Conservation (phyloP, 2,329 filamentous ascomycete species). For the Trichoderma simmonsii region DNA sequence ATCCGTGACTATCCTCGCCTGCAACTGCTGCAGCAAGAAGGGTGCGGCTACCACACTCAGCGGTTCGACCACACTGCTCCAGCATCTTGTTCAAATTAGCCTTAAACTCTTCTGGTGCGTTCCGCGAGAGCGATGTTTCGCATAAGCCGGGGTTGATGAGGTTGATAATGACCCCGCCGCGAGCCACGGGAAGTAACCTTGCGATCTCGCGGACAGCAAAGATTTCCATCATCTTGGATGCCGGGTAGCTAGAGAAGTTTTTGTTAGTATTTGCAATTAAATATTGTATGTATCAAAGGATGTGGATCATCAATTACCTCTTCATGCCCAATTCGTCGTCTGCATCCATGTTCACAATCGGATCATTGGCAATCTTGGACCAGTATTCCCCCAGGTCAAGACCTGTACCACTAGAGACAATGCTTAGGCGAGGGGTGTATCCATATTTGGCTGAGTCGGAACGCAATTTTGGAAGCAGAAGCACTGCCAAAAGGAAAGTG, state of each 20-base stretch:
- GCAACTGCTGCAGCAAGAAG: slow-evolving; percentile 27
- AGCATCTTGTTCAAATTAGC: background rate
- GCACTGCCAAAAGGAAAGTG: slow-evolving; percentile 44
- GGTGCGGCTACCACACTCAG: slow-evolving; percentile 30
- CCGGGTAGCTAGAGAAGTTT: slow-evolving; percentile 22
- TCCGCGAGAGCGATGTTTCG: slow-evolving; percentile 22
- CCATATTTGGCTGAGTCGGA: slow-evolving; percentile 22
- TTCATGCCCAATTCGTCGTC: background rate
- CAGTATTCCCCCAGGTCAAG: slow-evolving; percentile 24
- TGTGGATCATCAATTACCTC: background rate
- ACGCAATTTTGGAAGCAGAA: slow-evolving; percentile 41
- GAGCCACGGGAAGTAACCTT: slow-evolving; percentile 24
- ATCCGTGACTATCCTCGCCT: slow-evolving; percentile 29
- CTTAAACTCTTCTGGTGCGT: background rate
- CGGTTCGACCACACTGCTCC: slow-evolving; percentile 22
- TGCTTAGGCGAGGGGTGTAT: slow-evolving; percentile 34
- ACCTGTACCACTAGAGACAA: slow-evolving; percentile 36
- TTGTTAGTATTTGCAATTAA: background rate
- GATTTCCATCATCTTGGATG: slow-evolving; percentile 30
- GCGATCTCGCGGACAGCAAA: slow-evolving; percentile 30
- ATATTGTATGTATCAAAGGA: background rate
- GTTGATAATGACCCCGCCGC: slow-evolving; percentile 31
- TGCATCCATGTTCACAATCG: background rate
- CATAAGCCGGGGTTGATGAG: slow-evolving; percentile 30
- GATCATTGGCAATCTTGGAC: background rate